Evolutionary conservation across 139 green algal species (phyloP), one percentile per base, ranked within the genome.

Genomic region (Edaphochlamys debaryana): DNA sequence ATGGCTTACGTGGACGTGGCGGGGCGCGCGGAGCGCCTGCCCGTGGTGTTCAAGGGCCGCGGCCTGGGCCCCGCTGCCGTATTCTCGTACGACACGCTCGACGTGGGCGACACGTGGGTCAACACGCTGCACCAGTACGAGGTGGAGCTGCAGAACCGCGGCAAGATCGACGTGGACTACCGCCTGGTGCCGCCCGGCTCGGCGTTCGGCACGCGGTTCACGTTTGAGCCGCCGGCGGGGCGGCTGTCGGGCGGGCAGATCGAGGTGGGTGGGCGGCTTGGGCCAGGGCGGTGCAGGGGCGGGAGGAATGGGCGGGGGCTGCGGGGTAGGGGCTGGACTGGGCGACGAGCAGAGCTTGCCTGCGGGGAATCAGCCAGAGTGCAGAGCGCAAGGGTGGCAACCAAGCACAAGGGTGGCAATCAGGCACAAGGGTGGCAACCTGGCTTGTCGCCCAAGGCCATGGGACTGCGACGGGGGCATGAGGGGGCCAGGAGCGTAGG

Each of bases 61-160:
- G 92, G 91, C 41, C 83, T 94, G 76, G 87, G 87, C 42, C 94
- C 94, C 0, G 77, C 91, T 7, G 91, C 90, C 15, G 79, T 95
- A 27, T 96, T 98, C 85, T 89, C 79, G 34, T 97, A 95, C 79
- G 93, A 95, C 68, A 58, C 91, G 23, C 86, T 98, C 67, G 94
- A 98, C 75, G 87, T 98, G n/a, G 94, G 94, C 41, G 91, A 96
- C 58, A 91, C 89, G 0, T 97, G 92, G 83, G 86, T 94, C 56
- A 93, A 95, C 86, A 95, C 90, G 17, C 79, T 92, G 82, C 93
- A 97, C 87, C 87, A 91, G 78, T 88, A 84, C 37, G 78, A 84
- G 78, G 78, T 84, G 42, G 89, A 95, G 79, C 87, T 98, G 56
- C 77, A 94, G 79, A 98, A 98, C 86, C 79, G 87, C 56, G 89